These are phyloP conservation scores for Sporothrix pseudoabietina DNA, from an alignment of 2,329 filamentous ascomycete species.

Conservation along the genomic window DNA sequence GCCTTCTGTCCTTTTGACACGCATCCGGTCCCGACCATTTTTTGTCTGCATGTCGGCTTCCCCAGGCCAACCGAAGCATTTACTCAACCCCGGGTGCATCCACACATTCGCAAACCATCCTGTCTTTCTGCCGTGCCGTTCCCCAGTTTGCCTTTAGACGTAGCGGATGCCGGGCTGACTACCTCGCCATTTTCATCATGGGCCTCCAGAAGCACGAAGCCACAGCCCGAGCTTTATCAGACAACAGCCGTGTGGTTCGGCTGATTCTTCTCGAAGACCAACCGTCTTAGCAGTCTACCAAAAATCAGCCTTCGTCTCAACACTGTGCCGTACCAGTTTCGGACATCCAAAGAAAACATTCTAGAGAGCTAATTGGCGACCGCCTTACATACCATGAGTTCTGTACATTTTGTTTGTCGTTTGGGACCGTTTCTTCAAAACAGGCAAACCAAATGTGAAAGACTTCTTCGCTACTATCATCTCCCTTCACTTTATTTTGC, in stretches of 20 bases:
- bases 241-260: background rate
- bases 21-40: background rate
- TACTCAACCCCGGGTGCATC: background rate
- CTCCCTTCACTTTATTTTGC: background rate
- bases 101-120: background rate
- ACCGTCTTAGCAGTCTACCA: background rate
- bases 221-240: background rate
- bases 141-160: background rate
- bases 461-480: background rate
- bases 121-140: background rate
- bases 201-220: background rate
- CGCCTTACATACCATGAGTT: too few relatives aligned
- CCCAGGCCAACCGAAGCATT: background rate
- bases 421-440: slow-evolving; percentile 18
- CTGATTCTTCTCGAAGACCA: slow-evolving; percentile 5
- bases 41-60: background rate
- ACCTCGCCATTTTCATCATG: background rate
- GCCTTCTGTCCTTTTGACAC: background rate
- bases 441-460: background rate
- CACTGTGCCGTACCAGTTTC: slow-evolving; percentile 14
- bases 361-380: too few relatives aligned
- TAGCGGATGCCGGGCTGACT: background rate
- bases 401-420: background rate
- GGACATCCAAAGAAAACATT: background rate
- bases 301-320: background rate